Percentiles rank a stretch among this genome's conserved stretches.
phyloP scores from a whole-genome alignment of 2,329 filamentous ascomycete species.

The Lachnellula occidentalis region DNA sequence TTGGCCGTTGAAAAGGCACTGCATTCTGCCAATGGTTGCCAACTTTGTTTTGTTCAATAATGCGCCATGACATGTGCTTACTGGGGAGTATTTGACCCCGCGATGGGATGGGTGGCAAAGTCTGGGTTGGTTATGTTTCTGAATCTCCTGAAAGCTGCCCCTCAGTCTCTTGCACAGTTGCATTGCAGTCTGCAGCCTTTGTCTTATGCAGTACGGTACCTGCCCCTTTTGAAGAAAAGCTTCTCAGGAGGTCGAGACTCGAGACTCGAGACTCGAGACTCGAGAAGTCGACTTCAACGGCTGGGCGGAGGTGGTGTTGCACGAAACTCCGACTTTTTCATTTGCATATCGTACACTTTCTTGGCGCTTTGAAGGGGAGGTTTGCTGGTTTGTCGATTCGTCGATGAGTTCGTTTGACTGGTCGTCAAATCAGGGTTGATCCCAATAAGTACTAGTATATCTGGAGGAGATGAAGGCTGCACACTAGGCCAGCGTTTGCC shows the following conservation, averaged over 20 bases:
- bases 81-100: constrained; percentile 6
- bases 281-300: not conserved
- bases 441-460: not conserved
- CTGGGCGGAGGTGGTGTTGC: not conserved
- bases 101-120: constrained; percentile 8
- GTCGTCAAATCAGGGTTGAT: constrained; percentile 21
- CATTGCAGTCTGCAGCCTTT: not conserved
- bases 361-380: not conserved
- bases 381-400: not conserved
- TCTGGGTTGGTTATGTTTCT: not conserved
- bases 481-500: constrained; percentile 12
- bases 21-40: not conserved
- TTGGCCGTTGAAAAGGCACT: not conserved
- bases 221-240: not conserved
- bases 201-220: no score
- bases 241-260: no score
- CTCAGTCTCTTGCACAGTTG: not conserved
- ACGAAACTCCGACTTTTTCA: not conserved
- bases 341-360: not conserved
- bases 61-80: constrained; percentile 12
- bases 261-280: no score
- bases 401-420: not conserved
- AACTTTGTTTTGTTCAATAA: constrained; percentile 3
- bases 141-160: not conserved
- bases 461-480: not conserved